Evolutionary conservation across 306 rosid genomes (phyloP).

Genomic region (Medicago lupulina): DNA sequence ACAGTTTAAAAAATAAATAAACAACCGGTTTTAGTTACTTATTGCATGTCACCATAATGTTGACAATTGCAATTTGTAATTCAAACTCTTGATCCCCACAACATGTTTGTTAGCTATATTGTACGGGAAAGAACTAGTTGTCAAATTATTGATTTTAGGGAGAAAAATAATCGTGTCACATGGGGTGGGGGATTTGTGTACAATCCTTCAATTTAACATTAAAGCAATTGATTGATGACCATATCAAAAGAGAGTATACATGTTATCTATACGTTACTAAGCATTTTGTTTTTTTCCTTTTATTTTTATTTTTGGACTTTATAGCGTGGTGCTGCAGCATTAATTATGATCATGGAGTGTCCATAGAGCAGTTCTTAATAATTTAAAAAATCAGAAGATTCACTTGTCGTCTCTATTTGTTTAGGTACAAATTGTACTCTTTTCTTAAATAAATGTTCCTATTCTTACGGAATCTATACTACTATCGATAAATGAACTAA

Average conservation of each 20-base stretch:
- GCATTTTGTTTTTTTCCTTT: constrained; percentile 46
- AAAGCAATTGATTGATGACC: constrained; percentile 41
- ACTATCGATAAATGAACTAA: too few relatives aligned
- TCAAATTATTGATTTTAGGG: constrained; percentile 13
- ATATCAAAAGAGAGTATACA: constrained; percentile 38
- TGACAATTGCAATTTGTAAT: constrained; percentile 5
- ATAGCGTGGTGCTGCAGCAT: constrained; percentile 46
- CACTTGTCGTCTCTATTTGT: constrained; percentile 34
- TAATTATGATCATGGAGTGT: constrained; percentile 51
- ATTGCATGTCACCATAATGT: too few relatives aligned
- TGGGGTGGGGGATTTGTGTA: constrained; percentile 42
- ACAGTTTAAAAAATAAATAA: too few relatives aligned
- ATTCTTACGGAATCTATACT: constrained; percentile 13
- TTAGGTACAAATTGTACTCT: constrained; percentile 30
- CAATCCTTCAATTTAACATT: constrained; percentile 35
- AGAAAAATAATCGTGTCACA: constrained; percentile 39
- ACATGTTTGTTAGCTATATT: constrained; percentile 7
- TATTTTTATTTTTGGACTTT: constrained; percentile 40
- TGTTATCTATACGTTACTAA: constrained; percentile 33
- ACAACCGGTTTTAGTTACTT: too few relatives aligned
- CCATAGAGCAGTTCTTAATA: constrained; percentile 34
- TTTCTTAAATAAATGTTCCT: constrained; percentile 22
- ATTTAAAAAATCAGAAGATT: constrained; percentile 10
- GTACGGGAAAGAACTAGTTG: constrained; percentile 30
- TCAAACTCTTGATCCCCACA: not conserved